Evolutionary conservation across 2,329 filamentous ascomycete genomes (phyloP).

Genomic region (Didymella lethalis): DNA sequence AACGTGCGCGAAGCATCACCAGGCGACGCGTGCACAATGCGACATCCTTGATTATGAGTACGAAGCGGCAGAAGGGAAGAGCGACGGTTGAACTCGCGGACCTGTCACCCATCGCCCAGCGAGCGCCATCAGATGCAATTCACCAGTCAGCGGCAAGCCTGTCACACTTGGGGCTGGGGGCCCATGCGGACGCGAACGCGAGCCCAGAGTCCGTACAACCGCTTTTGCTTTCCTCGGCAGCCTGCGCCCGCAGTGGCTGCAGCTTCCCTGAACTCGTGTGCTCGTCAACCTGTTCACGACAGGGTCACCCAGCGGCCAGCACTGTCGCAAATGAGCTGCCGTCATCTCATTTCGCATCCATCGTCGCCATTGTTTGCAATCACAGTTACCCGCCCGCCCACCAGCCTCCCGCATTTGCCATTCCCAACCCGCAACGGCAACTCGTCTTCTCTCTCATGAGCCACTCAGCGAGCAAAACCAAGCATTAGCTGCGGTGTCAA

Average conservation of each 20-base stretch:
- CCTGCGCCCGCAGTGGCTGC: constrained; percentile 8
- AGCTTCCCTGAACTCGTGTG: constrained; percentile 9
- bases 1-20: constrained; percentile 31
- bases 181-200: constrained; percentile 17
- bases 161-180: constrained; percentile 17
- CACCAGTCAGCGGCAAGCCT: constrained; percentile 29
- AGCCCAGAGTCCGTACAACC: not conserved
- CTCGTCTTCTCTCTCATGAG: not conserved
- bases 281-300: constrained; percentile 8
- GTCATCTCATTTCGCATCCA: constrained; percentile 7
- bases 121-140: constrained; percentile 36
- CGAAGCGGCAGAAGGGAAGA: constrained; percentile 25
- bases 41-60: constrained; percentile 38
- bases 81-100: constrained; percentile 36
- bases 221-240: constrained; percentile 7
- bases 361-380: constrained; percentile 1
- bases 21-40: constrained; percentile 34
- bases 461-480: constrained; percentile 11
- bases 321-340: constrained; percentile 6
- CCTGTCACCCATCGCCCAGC: constrained; percentile 32
- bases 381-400: constrained; percentile 5
- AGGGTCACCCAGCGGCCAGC: constrained; percentile 5
- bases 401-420: constrained; percentile 13
- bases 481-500: constrained; percentile 13
- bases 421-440: constrained; percentile 10